Evolutionary conservation across 805 yeast species (phyloP).

Genomic region (Allodekkera sacchari): DNA sequence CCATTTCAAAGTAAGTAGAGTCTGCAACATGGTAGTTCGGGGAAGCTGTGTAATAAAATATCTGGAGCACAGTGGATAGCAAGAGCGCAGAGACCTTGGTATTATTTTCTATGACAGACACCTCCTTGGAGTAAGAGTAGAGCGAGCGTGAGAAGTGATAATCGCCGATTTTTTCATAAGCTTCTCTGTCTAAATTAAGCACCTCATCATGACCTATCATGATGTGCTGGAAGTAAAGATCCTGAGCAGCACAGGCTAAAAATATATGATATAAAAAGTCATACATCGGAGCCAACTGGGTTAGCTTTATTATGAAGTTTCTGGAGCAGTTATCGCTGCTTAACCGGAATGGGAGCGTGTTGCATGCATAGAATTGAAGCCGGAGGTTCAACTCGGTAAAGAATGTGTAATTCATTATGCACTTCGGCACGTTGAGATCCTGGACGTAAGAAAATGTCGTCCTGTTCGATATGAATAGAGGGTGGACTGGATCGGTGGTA

Average conservation of each 20-base stretch:
- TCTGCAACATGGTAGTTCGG: conserved; percentile 13
- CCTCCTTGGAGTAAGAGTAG: conserved; percentile 7
- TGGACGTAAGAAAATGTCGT: conserved; percentile 4
- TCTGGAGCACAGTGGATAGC: conserved; percentile 7
- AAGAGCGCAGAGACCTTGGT: conserved; percentile 5
- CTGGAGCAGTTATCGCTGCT: conserved; percentile 2
- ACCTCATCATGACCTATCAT: conserved; percentile 2
- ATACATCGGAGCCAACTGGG: conserved; percentile 4
- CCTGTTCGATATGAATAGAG: conserved; percentile 5
- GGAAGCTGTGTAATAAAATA: conserved; percentile 7
- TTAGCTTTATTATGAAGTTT: conserved; percentile 1
- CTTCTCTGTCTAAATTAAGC: conserved; percentile 7
- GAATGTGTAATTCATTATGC: conserved; percentile 5
- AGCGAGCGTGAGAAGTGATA: conserved; percentile 13
- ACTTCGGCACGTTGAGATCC: conserved; percentile 2
- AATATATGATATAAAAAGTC: conserved; percentile 6
- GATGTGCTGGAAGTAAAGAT: conserved; percentile 9
- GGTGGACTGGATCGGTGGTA: conserved; percentile 3
- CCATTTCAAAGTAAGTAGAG: conserved; percentile 8
- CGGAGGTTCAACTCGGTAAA: conserved; percentile 5
- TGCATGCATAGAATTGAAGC: conserved; percentile 4
- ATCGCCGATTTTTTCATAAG: conserved; percentile 11
- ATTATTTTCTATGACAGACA: conserved; percentile 4
- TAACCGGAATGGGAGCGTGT: conserved; percentile 6
- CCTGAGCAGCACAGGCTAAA: conserved; percentile 8